A percentile compares a stretch with the other conserved stretches of the same genome.
Conservation (phyloP, 768 basidiomycete genomes). For the Mycena rosella region DNA sequence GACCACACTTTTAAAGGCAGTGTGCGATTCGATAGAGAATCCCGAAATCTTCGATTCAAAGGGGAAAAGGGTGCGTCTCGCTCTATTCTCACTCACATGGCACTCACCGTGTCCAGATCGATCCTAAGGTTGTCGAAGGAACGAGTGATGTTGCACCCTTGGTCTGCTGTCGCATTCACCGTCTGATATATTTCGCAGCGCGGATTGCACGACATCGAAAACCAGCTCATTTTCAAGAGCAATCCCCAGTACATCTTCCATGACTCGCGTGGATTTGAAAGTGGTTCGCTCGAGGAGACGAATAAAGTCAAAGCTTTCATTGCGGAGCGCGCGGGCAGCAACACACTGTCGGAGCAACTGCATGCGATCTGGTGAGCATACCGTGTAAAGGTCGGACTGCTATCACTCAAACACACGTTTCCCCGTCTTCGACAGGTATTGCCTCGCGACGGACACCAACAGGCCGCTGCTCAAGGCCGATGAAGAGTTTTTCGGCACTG, state of each 20-base stretch:
- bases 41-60: slow-evolving; percentile 43
- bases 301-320: slow-evolving; percentile 49
- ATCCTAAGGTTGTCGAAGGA: slow-evolving; percentile 2
- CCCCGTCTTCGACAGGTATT: slow-evolving; percentile 48
- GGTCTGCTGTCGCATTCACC: not conserved
- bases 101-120: slow-evolving; percentile 3
- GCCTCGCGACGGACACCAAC: slow-evolving; percentile 46
- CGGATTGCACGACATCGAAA: slow-evolving; percentile 50
- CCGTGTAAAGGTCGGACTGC: not conserved
- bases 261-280: slow-evolving; percentile 57
- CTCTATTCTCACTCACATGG: not conserved
- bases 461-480: slow-evolving; percentile 47
- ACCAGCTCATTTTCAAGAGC: slow-evolving; percentile 46
- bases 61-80: slow-evolving; percentile 39
- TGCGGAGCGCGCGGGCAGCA: slow-evolving; percentile 34
- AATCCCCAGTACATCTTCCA: slow-evolving; percentile 54
- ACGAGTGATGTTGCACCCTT: slow-evolving; percentile 8
- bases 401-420: not conserved
- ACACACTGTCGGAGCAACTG: slow-evolving; percentile 42
- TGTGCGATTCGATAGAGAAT: slow-evolving; percentile 51
- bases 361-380: slow-evolving; percentile 55
- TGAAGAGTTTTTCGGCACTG: slow-evolving; percentile 46
- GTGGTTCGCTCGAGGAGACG: slow-evolving; percentile 47
- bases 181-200: slow-evolving; percentile 39
- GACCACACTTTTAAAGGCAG: slow-evolving; percentile 53